Evolutionary conservation across 2,329 filamentous ascomycete species (phyloP).

Genomic region (Decorospora gaudefroyi): DNA sequence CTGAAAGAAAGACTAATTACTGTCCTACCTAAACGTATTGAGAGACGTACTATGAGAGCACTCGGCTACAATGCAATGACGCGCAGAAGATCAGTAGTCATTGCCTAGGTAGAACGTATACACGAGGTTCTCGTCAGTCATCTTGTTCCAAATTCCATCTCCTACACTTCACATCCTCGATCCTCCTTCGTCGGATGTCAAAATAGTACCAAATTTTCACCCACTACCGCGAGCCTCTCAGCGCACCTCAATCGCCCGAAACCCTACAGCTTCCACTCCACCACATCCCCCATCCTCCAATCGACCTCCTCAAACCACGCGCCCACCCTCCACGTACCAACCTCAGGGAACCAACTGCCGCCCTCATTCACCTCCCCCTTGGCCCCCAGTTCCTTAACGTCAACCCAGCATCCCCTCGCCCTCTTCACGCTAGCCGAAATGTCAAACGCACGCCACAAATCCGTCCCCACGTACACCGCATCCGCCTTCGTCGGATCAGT

Average conservation of each 20-base stretch:
- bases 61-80: no score
- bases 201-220: no score
- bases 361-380: slow-evolving; percentile 4
- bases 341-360: slow-evolving; percentile 28
- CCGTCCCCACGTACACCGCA: slow-evolving; percentile 29
- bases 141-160: no score
- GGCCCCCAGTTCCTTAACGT: slow-evolving; percentile 12
- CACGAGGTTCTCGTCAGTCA: no score
- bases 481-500: slow-evolving; percentile 24
- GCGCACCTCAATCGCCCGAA: not conserved
- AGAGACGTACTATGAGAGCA: no score
- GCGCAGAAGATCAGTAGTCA: no score
- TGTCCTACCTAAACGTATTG: no score
- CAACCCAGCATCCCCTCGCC: slow-evolving; percentile 37
- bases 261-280: slow-evolving; percentile 37
- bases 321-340: slow-evolving; percentile 33
- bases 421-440: slow-evolving; percentile 23
- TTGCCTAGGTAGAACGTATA: no score
- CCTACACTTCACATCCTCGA: no score
- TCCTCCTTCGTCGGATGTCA: no score
- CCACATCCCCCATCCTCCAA: slow-evolving; percentile 26
- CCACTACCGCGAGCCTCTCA: no score
- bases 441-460: slow-evolving; percentile 33
- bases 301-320: slow-evolving; percentile 39
- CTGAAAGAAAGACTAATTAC: no score